Percentiles rank a stretch among this genome's conserved stretches.
phyloP scores from a whole-genome alignment of 2,329 filamentous ascomycete species.

The Ceratocystiopsis sp. region DNA sequence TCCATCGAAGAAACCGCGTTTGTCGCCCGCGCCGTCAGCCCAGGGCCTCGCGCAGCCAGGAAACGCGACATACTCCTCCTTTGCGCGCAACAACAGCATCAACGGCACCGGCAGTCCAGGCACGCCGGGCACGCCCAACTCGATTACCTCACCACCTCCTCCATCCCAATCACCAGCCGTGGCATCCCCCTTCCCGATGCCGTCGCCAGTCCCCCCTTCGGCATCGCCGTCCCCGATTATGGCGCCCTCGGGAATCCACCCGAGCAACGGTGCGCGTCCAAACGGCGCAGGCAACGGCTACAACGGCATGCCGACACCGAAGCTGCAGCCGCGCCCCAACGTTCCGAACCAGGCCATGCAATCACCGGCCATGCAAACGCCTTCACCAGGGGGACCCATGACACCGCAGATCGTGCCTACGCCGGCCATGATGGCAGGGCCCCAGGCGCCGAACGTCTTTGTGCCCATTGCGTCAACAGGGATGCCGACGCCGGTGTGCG shows the following conservation, averaged over 20 bases:
- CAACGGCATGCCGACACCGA: slow-evolving; percentile 4
- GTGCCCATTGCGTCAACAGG: slow-evolving; percentile 3
- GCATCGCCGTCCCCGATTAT: not conserved
- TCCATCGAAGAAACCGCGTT: slow-evolving; percentile 10
- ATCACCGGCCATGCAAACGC: not conserved
- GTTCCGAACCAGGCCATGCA: no score
- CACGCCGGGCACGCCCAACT: slow-evolving; percentile 9
- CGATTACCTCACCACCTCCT: slow-evolving; percentile 6
- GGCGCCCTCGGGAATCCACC: no score
- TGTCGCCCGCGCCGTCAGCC: slow-evolving; percentile 7
- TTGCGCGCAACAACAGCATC: not conserved
- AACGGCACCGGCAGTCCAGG: slow-evolving; percentile 5
- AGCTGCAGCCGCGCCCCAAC: slow-evolving; percentile 1
- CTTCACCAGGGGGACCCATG: slow-evolving; percentile 1
- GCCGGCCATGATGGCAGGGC: not conserved
- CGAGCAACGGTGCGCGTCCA: no score
- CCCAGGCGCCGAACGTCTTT: not conserved
- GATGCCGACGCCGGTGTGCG: slow-evolving; percentile 13
- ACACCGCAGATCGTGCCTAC: slow-evolving; percentile 4
- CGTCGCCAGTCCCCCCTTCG: slow-evolving; percentile 4
- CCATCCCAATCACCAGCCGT: no score
- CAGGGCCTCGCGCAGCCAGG: slow-evolving; percentile 4
- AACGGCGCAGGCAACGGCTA: not conserved
- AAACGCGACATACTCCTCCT: slow-evolving; percentile 2
- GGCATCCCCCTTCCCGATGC: slow-evolving; percentile 1